Percentiles rank a stretch among this genome's conserved stretches.
These are phyloP conservation scores for Leccinum subtestaceum DNA, from an alignment of 768 basidiomycete species.

Conservation along the genomic window DNA sequence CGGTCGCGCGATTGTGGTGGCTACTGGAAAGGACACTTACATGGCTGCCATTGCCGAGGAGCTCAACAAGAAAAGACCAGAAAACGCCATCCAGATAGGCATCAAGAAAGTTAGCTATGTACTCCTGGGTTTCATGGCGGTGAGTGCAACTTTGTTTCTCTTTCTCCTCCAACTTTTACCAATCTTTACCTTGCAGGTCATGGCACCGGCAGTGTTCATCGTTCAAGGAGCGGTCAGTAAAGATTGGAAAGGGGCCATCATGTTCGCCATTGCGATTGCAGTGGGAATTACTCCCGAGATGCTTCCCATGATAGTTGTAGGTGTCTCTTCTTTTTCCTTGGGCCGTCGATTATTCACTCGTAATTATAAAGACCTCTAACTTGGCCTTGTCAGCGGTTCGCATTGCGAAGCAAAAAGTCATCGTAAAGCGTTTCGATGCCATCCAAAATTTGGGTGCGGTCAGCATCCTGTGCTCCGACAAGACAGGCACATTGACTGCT, in stretches of 20 bases:
- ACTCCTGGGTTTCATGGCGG: constrained; percentile 31
- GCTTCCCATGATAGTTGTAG: constrained; percentile 35
- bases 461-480: constrained; percentile 55
- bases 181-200: constrained; percentile 17
- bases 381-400: constrained; percentile 55
- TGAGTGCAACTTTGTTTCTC: constrained; percentile 7
- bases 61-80: constrained; percentile 30
- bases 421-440: constrained; percentile 62
- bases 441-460: constrained; percentile 62
- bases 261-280: constrained; percentile 32
- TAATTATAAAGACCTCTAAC: constrained; percentile 54
- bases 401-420: constrained; percentile 56
- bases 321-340: not conserved
- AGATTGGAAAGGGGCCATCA: constrained; percentile 30
- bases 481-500: constrained; percentile 59
- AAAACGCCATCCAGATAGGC: constrained; percentile 33
- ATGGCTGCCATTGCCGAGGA: constrained; percentile 36
- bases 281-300: constrained; percentile 34
- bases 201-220: constrained; percentile 31
- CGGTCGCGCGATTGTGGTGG: constrained; percentile 30
- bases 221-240: constrained; percentile 33
- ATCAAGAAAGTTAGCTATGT: constrained; percentile 36
- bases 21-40: constrained; percentile 34
- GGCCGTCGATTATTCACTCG: constrained; percentile 4
- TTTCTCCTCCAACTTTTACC: not conserved